phyloP scores from a whole-genome alignment of 2,329 filamentous ascomycete species.

The Sordariomycetes sp. region DNA sequence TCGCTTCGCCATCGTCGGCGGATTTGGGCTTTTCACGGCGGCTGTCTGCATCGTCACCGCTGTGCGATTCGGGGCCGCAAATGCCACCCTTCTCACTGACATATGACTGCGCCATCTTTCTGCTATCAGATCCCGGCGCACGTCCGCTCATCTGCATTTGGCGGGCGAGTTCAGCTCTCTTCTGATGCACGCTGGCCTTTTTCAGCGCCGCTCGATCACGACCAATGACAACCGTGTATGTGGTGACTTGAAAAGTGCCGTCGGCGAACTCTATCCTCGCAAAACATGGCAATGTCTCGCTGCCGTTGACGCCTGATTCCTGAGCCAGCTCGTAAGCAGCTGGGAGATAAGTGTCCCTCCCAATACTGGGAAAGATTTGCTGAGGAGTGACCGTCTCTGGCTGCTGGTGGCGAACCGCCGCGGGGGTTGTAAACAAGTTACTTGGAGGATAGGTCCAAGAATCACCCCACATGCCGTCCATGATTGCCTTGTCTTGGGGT shows the following conservation, averaged over 20 bases:
- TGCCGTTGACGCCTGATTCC: neutral
- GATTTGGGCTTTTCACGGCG: conserved; percentile 34
- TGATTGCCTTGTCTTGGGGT: too few species aligned
- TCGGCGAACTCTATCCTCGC: conserved; percentile 61
- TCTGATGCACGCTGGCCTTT: conserved; percentile 43
- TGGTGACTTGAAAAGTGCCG: conserved; percentile 72
- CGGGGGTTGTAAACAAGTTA: too few species aligned
- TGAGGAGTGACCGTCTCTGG: too few species aligned
- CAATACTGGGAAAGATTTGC: too few species aligned
- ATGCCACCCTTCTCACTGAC: conserved; percentile 64
- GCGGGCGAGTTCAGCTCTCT: conserved; percentile 33
- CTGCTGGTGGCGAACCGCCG: too few species aligned
- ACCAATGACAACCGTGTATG: conserved; percentile 62
- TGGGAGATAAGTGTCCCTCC: too few species aligned
- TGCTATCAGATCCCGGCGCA: conserved; percentile 38
- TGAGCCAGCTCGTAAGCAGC: too few species aligned
- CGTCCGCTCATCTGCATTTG: conserved; percentile 37
- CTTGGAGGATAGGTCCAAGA: too few species aligned
- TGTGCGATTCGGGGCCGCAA: conserved; percentile 52
- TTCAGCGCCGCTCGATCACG: conserved; percentile 55
- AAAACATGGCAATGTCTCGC: conserved; percentile 29
- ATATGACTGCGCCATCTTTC: conserved; percentile 54
- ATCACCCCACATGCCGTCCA: too few species aligned
- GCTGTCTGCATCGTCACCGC: conserved; percentile 38
- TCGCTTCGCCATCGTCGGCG: conserved; percentile 30